A percentile compares a stretch with the other conserved stretches of the same genome.
These are phyloP conservation scores for Magnolia changhungtana DNA, from an alignment of 164 flowering plant species.

Conservation along the genomic window DNA sequence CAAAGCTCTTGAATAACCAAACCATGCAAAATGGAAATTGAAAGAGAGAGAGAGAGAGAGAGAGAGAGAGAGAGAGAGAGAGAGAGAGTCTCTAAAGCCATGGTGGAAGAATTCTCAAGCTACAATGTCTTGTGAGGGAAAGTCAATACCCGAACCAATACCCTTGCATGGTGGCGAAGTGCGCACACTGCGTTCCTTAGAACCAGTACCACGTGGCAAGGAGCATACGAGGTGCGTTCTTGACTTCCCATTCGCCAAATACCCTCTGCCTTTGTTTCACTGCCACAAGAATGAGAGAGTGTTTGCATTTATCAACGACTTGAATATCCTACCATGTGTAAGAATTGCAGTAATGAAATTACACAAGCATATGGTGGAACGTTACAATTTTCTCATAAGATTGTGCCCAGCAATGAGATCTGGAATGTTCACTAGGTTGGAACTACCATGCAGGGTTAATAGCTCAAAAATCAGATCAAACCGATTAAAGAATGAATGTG, in stretches of 20 bases:
- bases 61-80: neutral
- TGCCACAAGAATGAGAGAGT: neutral
- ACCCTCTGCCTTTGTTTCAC: no score
- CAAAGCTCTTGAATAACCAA: neutral
- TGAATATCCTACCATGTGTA: no score
- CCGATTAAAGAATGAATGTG: no score
- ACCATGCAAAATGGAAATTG: neutral
- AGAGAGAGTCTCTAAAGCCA: neutral
- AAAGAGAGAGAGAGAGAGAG: neutral
- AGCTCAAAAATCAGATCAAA: no score
- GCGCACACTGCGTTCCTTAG: neutral
- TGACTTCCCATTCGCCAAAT: slow-evolving; percentile 51
- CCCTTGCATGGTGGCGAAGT: slow-evolving; percentile 38
- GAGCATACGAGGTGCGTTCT: slow-evolving; percentile 83
- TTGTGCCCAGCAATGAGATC: no score
- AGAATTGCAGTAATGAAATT: no score
- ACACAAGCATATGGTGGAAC: no score
- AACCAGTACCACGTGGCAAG: slow-evolving; percentile 36
- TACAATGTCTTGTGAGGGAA: slow-evolving; percentile 13
- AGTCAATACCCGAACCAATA: slow-evolving; percentile 96
- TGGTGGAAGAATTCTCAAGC: neutral
- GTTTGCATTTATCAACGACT: no score
- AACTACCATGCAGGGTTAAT: no score
- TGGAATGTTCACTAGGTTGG: no score
- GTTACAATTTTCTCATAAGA: no score